Conservation (phyloP, 2,329 filamentous ascomycete species). For the Plenodomus tracheiphilus region DNA sequence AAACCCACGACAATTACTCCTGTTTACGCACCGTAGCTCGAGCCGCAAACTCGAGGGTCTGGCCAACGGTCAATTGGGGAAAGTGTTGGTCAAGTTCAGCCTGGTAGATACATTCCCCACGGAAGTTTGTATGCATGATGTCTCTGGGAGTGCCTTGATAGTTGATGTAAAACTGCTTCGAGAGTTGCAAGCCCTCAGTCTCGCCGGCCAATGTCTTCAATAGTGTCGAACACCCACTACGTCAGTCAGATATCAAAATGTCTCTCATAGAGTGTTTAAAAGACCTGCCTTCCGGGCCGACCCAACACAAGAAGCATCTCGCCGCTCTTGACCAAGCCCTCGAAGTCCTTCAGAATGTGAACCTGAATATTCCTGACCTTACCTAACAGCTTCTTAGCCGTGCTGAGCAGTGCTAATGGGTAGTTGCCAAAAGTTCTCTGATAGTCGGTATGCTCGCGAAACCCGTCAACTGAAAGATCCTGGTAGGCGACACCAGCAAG, state of each 20-base stretch:
- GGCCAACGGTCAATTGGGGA: constrained; percentile 77
- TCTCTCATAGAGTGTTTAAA: too few species aligned
- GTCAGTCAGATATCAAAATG: too few species aligned
- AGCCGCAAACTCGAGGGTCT: constrained; percentile 79
- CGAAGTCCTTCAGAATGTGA: neutral
- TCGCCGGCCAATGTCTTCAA: constrained; percentile 55
- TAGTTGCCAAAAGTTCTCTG: too few species aligned
- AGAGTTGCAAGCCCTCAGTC: neutral
- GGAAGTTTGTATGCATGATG: constrained; percentile 73
- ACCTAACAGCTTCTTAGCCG: too few species aligned
- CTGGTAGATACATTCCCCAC: constrained; percentile 79
- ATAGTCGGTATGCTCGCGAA: too few species aligned
- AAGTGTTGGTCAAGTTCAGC: constrained; percentile 81
- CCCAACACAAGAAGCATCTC: constrained; percentile 48
- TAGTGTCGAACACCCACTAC: constrained; percentile 62
- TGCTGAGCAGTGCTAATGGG: too few species aligned
- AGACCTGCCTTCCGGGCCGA: constrained; percentile 34
- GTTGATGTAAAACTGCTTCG: neutral
- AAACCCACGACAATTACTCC: too few species aligned
- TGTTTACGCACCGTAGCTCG: constrained; percentile 54
- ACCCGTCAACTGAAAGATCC: too few species aligned
- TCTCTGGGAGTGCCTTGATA: constrained; percentile 60
- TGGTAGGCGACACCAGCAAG: too few species aligned
- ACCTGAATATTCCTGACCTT: too few species aligned
- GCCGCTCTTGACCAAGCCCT: constrained; percentile 26